Base-by-base conservation (phyloP, 805 yeast species). In the Lachancea quebecensis region DNA sequence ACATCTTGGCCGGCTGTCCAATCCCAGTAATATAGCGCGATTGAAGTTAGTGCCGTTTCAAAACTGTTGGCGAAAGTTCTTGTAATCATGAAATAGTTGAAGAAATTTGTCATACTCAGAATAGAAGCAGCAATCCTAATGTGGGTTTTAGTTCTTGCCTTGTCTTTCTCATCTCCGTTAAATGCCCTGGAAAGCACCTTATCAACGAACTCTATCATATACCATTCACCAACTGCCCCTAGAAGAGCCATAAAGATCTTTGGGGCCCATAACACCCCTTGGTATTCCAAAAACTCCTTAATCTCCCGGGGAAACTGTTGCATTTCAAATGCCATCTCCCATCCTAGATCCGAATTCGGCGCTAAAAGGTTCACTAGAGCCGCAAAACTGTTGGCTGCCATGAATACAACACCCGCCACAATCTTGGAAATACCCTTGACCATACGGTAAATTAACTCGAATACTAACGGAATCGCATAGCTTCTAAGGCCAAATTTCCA, bases 1-100 rank as follows among this genome's bases (percentile, higher is more conserved):
- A 62, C 47, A 5, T 39, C 33, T 2, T 36, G 41, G 29, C 55
- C 59, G 2, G 49, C 54, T 12, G 68, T 61, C 84, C 85, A 79
- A 12, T 88, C 82, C 95, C 95, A 85, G 58, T 71, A 75, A 12
- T 74, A 69, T 39, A 91, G 66, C 0, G 89, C 89, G 8, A 77
- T 64, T 0, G 81, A 70, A 0, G 93, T 85, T 44, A 89, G 58
- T 1, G 75, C 71, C 74, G 83, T 74, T 62, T 93, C 99, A 41
- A 89, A 69, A 15, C 85, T 78, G 57, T 91, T 93, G 42, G 95
- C 79, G 59, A 93, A 93, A 1, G 96, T 80, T 50, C 99, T 73
- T 1, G 95, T 82, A 34, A 79, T 70, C 35, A 82, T 72, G 64
- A 75, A 87, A 83, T 91, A 87, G 60, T 89, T 88, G 73, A 88